Conservation (phyloP, 2,329 filamentous ascomycete genomes). For the Fusarium lyarnte region DNA sequence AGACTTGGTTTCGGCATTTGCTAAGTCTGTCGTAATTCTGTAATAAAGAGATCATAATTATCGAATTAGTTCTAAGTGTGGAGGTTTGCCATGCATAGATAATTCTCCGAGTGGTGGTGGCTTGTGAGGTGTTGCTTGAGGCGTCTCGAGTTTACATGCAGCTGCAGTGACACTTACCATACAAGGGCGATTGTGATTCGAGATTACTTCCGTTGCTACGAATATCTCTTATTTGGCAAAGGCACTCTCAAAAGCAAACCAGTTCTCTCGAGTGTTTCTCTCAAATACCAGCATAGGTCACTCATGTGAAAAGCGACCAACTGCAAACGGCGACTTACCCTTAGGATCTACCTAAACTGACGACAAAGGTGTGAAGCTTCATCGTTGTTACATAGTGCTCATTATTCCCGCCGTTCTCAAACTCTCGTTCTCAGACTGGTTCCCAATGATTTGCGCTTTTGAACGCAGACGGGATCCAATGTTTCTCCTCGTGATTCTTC, state of each 20-base stretch:
- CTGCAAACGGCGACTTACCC: too few species aligned
- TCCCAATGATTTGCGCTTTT: background rate
- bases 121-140: background rate
- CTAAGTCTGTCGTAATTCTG: slow-evolving; percentile 2
- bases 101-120: background rate
- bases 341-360: background rate
- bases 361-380: background rate
- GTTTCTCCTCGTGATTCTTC: background rate
- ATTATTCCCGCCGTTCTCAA: too few species aligned
- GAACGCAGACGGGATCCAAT: fast-evolving
- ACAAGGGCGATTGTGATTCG: background rate
- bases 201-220: background rate
- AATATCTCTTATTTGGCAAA: background rate
- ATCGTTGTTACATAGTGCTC: background rate
- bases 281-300: fast-evolving
- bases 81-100: background rate
- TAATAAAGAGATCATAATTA: background rate
- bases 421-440: background rate
- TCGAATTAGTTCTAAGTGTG: background rate
- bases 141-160: background rate
- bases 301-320: background rate
- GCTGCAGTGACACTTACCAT: background rate
- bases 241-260: fast-evolving
- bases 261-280: background rate
- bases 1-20: background rate